phyloP scores from a whole-genome alignment of 805 yeast genomes.

The Kodamaea hsintzibuensis region DNA sequence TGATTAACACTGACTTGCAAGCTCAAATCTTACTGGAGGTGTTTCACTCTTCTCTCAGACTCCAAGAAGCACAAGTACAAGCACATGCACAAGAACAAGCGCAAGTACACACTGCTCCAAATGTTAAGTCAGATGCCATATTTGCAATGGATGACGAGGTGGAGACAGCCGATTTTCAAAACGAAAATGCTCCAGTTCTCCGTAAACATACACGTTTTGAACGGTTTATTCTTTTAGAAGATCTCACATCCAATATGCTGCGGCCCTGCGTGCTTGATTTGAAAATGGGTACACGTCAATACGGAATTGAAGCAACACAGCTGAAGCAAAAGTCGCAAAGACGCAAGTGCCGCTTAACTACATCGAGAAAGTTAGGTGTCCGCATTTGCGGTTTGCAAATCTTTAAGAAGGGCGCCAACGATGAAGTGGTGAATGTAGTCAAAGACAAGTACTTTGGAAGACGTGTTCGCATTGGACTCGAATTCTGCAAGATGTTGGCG shows the following conservation, averaged over 20 bases:
- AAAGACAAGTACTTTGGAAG: slow-evolving; percentile 95
- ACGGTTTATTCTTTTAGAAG: slow-evolving; percentile 85
- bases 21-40: slow-evolving; percentile 41
- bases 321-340: slow-evolving; percentile 78
- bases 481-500: slow-evolving; percentile 73
- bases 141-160: slow-evolving; percentile 49
- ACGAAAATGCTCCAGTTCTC: slow-evolving; percentile 10
- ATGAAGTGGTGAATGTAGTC: slow-evolving; percentile 38
- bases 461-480: slow-evolving; percentile 63
- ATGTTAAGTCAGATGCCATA: slow-evolving; percentile 40
- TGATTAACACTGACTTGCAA: slow-evolving; percentile 39
- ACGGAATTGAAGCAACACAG: slow-evolving; percentile 86
- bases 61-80: slow-evolving; percentile 5
- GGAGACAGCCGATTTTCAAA: slow-evolving; percentile 1
- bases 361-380: slow-evolving; percentile 81
- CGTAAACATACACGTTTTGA: slow-evolving; percentile 60
- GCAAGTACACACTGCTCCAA: background rate
- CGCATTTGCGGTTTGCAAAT: slow-evolving; percentile 91
- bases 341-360: slow-evolving; percentile 76
- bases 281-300: slow-evolving; percentile 98
- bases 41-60: slow-evolving; percentile 25
- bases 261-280: slow-evolving; percentile 91
- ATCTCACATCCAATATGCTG: slow-evolving; percentile 77
- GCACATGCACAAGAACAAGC: background rate
- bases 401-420: slow-evolving; percentile 8